phyloP scores from a whole-genome alignment of 768 basidiomycete species.

The Coprinellus aureogranulatus region DNA sequence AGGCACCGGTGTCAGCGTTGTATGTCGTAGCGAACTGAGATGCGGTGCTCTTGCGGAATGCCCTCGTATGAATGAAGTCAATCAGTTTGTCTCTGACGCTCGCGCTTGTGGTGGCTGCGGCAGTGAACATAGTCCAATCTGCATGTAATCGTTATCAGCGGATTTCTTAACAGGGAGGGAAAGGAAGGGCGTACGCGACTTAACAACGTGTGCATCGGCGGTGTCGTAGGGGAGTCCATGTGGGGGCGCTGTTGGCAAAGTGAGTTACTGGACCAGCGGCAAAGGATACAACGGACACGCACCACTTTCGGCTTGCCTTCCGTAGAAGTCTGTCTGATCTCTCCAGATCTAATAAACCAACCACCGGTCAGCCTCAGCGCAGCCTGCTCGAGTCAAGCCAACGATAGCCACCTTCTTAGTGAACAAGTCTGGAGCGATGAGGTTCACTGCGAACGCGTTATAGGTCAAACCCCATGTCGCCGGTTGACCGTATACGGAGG shows the following conservation, averaged over 20 bases:
- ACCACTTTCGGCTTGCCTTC: conserved; percentile 8
- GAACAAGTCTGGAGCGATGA: conserved; percentile 43
- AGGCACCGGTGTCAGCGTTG: conserved; percentile 15
- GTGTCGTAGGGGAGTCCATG: conserved; percentile 21
- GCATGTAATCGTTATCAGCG: neutral
- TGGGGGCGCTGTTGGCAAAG: neutral
- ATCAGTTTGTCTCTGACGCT: conserved; percentile 39
- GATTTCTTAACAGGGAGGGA: neutral
- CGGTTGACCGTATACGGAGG: conserved; percentile 18
- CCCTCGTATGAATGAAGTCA: conserved; percentile 19
- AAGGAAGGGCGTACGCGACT: conserved; percentile 24
- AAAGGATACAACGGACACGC: no score
- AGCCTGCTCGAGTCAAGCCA: neutral
- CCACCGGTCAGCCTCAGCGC: neutral
- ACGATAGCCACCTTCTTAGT: conserved; percentile 13
- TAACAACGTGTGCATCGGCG: conserved; percentile 15
- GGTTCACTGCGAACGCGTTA: conserved; percentile 50
- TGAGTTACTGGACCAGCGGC: no score
- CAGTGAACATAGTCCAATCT: conserved; percentile 53
- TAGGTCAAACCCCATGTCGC: conserved; percentile 44
- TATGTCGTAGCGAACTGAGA: conserved; percentile 24
- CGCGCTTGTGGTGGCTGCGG: conserved; percentile 35
- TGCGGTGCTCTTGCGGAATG: conserved; percentile 18
- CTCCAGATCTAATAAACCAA: neutral
- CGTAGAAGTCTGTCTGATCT: conserved; percentile 14